Conservation (phyloP, 2,329 filamentous ascomycete species). For the Alternaria ventricosa region DNA sequence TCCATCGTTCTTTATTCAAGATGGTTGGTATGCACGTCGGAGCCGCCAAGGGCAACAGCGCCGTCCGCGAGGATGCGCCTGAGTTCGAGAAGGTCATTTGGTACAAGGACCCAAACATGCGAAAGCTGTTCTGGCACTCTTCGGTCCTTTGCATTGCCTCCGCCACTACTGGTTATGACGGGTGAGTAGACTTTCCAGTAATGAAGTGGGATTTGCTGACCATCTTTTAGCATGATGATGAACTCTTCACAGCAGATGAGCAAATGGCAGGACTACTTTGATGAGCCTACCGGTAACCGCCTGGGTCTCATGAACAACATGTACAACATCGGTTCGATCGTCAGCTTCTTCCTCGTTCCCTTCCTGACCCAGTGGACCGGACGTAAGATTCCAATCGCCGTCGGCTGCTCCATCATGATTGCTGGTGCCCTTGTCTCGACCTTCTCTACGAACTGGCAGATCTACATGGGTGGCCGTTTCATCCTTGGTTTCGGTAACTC, state of each 20-base stretch:
- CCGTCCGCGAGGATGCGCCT: conserved; percentile 57
- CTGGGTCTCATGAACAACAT: conserved; percentile 56
- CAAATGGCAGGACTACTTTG: conserved; percentile 48
- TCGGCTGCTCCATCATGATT: conserved; percentile 55
- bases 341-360: conserved; percentile 43
- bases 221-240: conserved; percentile 49
- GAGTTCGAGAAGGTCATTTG: conserved; percentile 60
- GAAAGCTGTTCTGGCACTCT: conserved; percentile 62
- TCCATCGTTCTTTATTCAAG: conserved; percentile 1
- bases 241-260: conserved; percentile 53
- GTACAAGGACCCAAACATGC: conserved; percentile 61
- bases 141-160: conserved; percentile 60
- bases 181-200: conserved; percentile 45
- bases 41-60: conserved; percentile 24
- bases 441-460: conserved; percentile 32
- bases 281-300: conserved; percentile 47
- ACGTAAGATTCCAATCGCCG: conserved; percentile 50
- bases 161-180: conserved; percentile 64
- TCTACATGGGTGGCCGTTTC: conserved; percentile 67
- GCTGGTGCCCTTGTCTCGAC: conserved; percentile 46
- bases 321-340: conserved; percentile 51
- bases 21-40: conserved; percentile 24
- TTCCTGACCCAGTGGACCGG: conserved; percentile 53
- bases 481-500: conserved; percentile 72
- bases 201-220: not conserved